Base-by-base conservation (phyloP, 768 basidiomycete species). In the Thelephora ganbajun region DNA sequence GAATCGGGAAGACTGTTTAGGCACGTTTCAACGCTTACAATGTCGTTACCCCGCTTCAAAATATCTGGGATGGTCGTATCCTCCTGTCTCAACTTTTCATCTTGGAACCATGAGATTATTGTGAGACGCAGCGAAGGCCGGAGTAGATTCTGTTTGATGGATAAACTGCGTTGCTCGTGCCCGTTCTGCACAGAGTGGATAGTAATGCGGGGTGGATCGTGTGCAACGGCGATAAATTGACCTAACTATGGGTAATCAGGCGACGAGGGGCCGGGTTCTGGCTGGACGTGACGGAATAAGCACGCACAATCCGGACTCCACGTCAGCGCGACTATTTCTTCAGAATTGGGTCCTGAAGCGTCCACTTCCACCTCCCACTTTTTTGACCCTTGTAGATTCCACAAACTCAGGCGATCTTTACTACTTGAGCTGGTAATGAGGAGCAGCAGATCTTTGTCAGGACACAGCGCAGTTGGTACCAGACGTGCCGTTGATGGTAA, bases 181-280 rank as follows among this genome's bases (percentile, higher is more conserved):
- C 88, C 88, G 59, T 89, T 79, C 62, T 89, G 85, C 19, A 89
- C 65, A 11, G 87, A 89, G 59, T 84, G 83, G 20, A 90, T 61
- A 11, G 76, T 78, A 26, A 90, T 61, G 20, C 72, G 68, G 35
- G 79, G 74, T 36, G 83, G 84, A 52, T 85, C 69, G 49, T 80
- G 80, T 23, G 77, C 71, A 14, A 86, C 72, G 14, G 82, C 85
- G 50, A 91, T 56, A 52, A 48, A 53, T 62, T 83, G 80, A 45
- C 79, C 79, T 83, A 56, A 33, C 47, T 39, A 30, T 37, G 39
- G 37, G 46, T 51, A 41, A 50, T 18, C 16, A 45, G 20, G 13
- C 19, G 33, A 56, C 50, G 53, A 47, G 23, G 11, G 35, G 35
- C 36, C 50, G 20, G 39, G 48, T 34, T 12, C 11, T 23, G 22